A percentile compares a stretch with the other conserved stretches of the same genome.
phyloP scores from a whole-genome alignment of 1,284 basidiomycete genomes.

The Cutaneotrichosporon sp. region DNA sequence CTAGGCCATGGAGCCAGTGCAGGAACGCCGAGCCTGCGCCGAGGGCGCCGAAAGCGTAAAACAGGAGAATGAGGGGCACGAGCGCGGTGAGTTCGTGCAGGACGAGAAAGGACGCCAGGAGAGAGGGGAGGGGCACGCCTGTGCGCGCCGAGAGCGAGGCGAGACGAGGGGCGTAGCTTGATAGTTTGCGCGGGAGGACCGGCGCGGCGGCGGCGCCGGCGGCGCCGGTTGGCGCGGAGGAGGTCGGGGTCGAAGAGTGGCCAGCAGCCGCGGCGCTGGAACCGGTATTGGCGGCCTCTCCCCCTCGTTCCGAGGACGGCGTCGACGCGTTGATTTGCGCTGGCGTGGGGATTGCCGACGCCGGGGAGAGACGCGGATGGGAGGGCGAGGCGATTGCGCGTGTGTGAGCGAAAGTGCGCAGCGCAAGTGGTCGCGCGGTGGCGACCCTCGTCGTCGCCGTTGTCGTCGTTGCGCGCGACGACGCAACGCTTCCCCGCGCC shows the following conservation, averaged over 20 bases:
- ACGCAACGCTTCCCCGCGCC: too few relatives aligned
- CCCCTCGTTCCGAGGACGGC: too few relatives aligned
- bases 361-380: too few relatives aligned
- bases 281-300: too few relatives aligned
- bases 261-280: too few relatives aligned
- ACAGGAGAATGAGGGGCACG: slow-evolving; percentile 67
- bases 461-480: too few relatives aligned
- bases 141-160: slow-evolving; percentile 29
- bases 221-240: not conserved
- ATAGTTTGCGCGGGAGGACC: slow-evolving; percentile 12
- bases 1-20: slow-evolving; percentile 29
- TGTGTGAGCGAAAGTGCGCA: too few relatives aligned
- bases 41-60: slow-evolving; percentile 63
- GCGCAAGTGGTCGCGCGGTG: too few relatives aligned
- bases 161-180: slow-evolving; percentile 32
- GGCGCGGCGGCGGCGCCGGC: not conserved
- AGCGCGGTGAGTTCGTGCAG: slow-evolving; percentile 85
- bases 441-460: too few relatives aligned
- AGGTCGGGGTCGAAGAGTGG: not conserved
- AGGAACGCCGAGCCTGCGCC: slow-evolving; percentile 69
- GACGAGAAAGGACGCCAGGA: slow-evolving; percentile 71
- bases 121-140: slow-evolving; percentile 61
- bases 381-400: too few relatives aligned
- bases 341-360: too few relatives aligned
- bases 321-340: too few relatives aligned